phyloP scores from a whole-genome alignment of 352 stramenopile genomes.

The Globisporangium okanoganense region DNA sequence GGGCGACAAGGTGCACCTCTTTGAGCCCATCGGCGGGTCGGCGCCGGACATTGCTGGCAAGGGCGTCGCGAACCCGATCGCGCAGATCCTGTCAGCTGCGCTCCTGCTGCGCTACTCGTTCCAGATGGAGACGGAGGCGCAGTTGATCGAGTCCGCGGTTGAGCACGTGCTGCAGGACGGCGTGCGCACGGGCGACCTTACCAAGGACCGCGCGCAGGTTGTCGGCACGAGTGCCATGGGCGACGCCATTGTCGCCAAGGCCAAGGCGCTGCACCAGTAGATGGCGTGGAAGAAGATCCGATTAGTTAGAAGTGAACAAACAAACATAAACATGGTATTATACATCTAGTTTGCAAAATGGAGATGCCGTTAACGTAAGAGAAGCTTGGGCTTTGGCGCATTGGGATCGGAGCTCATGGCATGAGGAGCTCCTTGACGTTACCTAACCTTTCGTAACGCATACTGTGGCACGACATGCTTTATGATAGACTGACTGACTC shows the following conservation, averaged over 20 bases:
- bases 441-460: no score
- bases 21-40: conserved; percentile 97
- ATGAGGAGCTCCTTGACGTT: no score
- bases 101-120: conserved; percentile 97
- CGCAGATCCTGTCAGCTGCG: conserved; percentile 96
- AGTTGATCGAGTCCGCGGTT: conserved; percentile 78
- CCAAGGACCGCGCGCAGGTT: conserved; percentile 43
- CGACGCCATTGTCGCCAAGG: conserved; percentile 77
- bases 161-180: conserved; percentile 82
- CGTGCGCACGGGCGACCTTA: conserved; percentile 84
- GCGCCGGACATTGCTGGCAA: conserved; percentile 97
- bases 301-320: not conserved
- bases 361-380: no score
- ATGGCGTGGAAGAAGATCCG: not conserved
- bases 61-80: conserved; percentile 96
- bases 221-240: conserved; percentile 76
- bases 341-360: not conserved
- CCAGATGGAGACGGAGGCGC: conserved; percentile 73
- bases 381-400: no score
- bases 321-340: not conserved
- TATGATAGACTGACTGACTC: no score
- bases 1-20: conserved; percentile 89
- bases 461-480: no score
- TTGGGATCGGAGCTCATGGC: no score
- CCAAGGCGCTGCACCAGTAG: conserved; percentile 43